Evolutionary conservation across 139 green algal genomes (phyloP).

Genomic region (Haematococcus sp.): DNA sequence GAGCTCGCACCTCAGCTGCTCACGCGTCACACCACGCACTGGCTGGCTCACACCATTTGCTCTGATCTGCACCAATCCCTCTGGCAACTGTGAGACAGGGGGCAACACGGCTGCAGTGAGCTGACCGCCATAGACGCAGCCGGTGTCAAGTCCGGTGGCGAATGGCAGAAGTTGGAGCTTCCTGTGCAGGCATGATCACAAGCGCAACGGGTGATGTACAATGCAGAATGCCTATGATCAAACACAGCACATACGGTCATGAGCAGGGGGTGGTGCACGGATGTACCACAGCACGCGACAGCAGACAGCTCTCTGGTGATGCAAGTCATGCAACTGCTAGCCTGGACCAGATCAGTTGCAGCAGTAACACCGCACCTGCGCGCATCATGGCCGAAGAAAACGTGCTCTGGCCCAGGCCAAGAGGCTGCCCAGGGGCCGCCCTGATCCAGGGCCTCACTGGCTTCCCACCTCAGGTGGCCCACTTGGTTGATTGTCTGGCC

Average conservation of each 20-base stretch:
- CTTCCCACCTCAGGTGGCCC: neutral
- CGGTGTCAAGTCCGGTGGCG: constrained; percentile 77
- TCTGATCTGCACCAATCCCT: neutral
- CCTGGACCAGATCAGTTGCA: too few relatives aligned
- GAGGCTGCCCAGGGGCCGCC: constrained; percentile 40
- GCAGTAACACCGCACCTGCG: too few relatives aligned
- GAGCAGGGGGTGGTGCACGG: too few relatives aligned
- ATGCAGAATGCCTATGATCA: too few relatives aligned
- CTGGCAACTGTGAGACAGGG: constrained; percentile 11
- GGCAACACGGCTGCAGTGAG: constrained; percentile 70
- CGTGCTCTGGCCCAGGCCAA: constrained; percentile 60
- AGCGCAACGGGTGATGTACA: too few relatives aligned
- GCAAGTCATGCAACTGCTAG: too few relatives aligned
- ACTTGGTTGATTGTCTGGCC: too few relatives aligned
- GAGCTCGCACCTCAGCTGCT: neutral
- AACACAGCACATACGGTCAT: too few relatives aligned
- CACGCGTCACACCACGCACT: neutral
- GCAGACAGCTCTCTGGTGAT: too few relatives aligned
- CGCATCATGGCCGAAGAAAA: constrained; percentile 77
- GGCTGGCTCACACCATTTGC: neutral
- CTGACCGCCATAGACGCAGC: constrained; percentile 70
- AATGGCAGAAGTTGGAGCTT: constrained; percentile 44
- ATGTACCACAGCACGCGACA: too few relatives aligned
- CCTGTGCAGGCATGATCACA: neutral
- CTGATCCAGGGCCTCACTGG: neutral